Percentiles rank a stretch among this genome's conserved stretches.
Evolutionary conservation across 306 rosid species (phyloP).

Genomic region (cucumber (Cucumis sativus)): DNA sequence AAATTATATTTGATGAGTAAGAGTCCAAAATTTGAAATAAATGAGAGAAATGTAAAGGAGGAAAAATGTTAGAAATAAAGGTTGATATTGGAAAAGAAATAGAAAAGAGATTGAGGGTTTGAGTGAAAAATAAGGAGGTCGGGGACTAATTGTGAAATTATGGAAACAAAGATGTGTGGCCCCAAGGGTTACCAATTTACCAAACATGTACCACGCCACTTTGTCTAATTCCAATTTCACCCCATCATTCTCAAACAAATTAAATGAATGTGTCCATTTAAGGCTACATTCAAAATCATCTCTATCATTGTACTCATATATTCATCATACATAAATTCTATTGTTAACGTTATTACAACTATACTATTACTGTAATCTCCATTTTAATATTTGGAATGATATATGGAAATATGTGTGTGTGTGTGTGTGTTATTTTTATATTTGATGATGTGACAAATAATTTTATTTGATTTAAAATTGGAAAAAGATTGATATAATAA

Average conservation of each 20-base stretch:
- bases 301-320: not conserved
- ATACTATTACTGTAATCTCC: not conserved
- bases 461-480: no score
- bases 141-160: not conserved
- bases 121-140: not conserved
- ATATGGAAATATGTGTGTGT: no score
- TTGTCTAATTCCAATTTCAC: slow-evolving; percentile 9
- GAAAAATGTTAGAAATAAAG: not conserved
- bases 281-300: not conserved
- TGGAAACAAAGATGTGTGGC: not conserved
- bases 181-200: not conserved
- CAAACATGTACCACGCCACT: slow-evolving; percentile 6
- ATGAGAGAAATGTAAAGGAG: not conserved
- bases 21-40: not conserved
- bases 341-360: not conserved
- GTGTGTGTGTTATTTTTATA: no score
- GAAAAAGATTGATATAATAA: no score
- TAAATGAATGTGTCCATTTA: not conserved
- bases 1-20: not conserved
- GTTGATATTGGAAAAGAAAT: not conserved
- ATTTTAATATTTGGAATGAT: no score
- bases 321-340: not conserved
- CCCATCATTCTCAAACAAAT: slow-evolving; percentile 1
- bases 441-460: no score
- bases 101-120: not conserved